Conservation (phyloP, 1,284 basidiomycete species). For the Somion occarium region DNA sequence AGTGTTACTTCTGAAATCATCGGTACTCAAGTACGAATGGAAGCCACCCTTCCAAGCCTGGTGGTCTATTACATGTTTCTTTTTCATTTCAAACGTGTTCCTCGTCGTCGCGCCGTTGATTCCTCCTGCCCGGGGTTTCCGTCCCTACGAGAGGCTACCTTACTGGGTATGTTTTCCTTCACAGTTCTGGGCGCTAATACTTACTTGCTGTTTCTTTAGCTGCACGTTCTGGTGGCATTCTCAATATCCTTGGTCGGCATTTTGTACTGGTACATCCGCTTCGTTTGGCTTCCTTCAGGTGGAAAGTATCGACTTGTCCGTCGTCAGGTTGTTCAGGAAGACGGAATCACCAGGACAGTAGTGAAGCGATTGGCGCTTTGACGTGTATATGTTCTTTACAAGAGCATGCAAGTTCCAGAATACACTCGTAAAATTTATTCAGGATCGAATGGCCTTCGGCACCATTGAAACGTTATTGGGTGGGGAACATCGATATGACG, state of each 20-base stretch:
- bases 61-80: constrained; percentile 41
- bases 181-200: not conserved
- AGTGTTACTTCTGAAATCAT: constrained; percentile 50
- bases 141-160: constrained; percentile 51
- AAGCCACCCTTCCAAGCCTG: constrained; percentile 57
- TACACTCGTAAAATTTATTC: not conserved
- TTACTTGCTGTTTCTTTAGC: constrained; percentile 28
- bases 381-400: not conserved
- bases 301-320: constrained; percentile 47
- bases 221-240: constrained; percentile 48
- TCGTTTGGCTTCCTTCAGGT: constrained; percentile 47
- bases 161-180: constrained; percentile 49
- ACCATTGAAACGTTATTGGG: too few species aligned
- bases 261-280: constrained; percentile 57
- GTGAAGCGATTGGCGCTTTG: constrained; percentile 7
- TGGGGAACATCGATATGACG: too few species aligned
- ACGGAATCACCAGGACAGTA: constrained; percentile 33
- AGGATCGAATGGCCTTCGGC: not conserved
- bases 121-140: constrained; percentile 47
- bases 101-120: constrained; percentile 54
- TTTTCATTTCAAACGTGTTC: constrained; percentile 62
- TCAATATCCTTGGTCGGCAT: constrained; percentile 47
- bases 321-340: constrained; percentile 45
- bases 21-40: constrained; percentile 45
- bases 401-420: not conserved